Base-by-base conservation (phyloP, 441 rosid genomes). In the Omphalea diandra region DNA sequence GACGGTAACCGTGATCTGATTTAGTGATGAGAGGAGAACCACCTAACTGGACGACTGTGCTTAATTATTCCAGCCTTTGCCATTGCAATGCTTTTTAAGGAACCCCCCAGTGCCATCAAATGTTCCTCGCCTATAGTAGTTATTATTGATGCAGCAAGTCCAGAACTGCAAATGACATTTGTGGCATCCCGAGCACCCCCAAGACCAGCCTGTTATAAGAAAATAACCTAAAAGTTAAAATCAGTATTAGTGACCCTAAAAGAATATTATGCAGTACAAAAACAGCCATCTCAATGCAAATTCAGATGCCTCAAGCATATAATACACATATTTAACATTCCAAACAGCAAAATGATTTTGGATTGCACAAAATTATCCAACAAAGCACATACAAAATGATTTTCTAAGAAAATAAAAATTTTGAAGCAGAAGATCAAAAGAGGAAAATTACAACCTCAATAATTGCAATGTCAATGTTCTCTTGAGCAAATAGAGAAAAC, bases 151-250 rank as follows among this genome's bases (percentile, higher is more conserved):
- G 85, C 85, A 67, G 85, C 84, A 70, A 94, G 93, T 69, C 72
- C 87, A 40, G 88, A 74, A 65, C 87, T 77, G 74, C 75, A 74
- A 66, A 90, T 79, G 63, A 92, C 57, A 65, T 94, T 94, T 0
- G 98, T 94, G 43, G 98, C 98, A 60, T 94, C 98, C 27, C 97
- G 86, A 47, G 90, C 91, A 73, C 98, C 98, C 20, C 98, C 97
- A 58, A 94, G 81, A 40, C 97, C 96, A 73, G 94, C 94, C 96
- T 91, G 80, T 52, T 36, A 47, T 26, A 41, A 67, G 20, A 53
- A 44, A 77, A 61, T 36, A 49, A 69, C 71, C 22, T 24, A 35
- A 55, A 32, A 46, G 1, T 32, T 8, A 54, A 6, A 3, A 49
- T 20, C 7, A 53, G 12, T 14, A 52, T 57, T 26, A n/a, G n/a